Evolutionary conservation across 1,139 yeast species (phyloP).

Genomic region (Magnusiomyces suaveolens): DNA sequence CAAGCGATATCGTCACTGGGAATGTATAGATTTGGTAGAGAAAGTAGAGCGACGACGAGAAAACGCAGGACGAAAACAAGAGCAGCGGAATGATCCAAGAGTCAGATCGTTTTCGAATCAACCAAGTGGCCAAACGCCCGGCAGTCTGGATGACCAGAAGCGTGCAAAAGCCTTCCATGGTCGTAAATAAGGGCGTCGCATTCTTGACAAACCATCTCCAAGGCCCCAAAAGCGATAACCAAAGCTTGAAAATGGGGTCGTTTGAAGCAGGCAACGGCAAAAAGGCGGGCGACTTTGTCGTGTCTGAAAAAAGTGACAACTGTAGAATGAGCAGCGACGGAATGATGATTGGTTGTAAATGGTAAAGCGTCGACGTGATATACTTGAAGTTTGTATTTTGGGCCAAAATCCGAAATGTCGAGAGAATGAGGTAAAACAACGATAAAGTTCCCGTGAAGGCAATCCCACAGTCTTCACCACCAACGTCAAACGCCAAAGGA

Average conservation of each 20-base stretch:
- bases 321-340: slow-evolving; percentile 75
- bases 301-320: slow-evolving; percentile 44
- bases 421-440: slow-evolving; percentile 55
- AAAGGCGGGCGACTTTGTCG: slow-evolving; percentile 1
- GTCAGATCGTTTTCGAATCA: slow-evolving; percentile 59
- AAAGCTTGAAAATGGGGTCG: slow-evolving; percentile 19
- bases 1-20: slow-evolving; percentile 52
- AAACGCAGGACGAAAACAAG: slow-evolving; percentile 61
- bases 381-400: slow-evolving; percentile 40
- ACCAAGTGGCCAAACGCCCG: slow-evolving; percentile 73
- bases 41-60: slow-evolving; percentile 68
- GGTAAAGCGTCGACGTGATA: slow-evolving; percentile 54
- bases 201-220: slow-evolving; percentile 68
- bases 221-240: slow-evolving; percentile 38
- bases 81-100: slow-evolving; percentile 73
- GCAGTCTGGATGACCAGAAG: slow-evolving; percentile 80
- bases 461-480: slow-evolving; percentile 83
- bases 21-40: slow-evolving; percentile 75
- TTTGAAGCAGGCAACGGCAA: slow-evolving; percentile 5
- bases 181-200: slow-evolving; percentile 80
- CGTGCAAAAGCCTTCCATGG: slow-evolving; percentile 88
- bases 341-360: slow-evolving; percentile 69
- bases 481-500: slow-evolving; percentile 91
- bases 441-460: slow-evolving; percentile 71
- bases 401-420: slow-evolving; percentile 57